phyloP scores from a whole-genome alignment of 116 monocot genomes.

The Cymodocea nodosa region DNA sequence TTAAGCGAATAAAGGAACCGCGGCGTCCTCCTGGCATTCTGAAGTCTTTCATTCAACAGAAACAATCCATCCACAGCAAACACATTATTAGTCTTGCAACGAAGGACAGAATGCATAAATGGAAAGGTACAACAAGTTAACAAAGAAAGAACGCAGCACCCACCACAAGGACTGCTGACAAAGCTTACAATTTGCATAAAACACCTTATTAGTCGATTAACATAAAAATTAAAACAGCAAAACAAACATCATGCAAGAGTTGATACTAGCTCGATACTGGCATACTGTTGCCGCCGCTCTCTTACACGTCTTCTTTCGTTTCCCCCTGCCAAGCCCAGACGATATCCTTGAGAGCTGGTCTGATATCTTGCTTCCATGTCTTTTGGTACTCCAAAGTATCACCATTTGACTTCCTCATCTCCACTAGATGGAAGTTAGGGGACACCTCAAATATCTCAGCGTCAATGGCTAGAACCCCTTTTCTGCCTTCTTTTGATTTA shows the following conservation, averaged over 20 bases:
- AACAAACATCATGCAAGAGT: neutral
- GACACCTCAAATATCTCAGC: slow-evolving; percentile 81
- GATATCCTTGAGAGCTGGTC: slow-evolving; percentile 74
- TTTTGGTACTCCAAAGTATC: slow-evolving; percentile 75
- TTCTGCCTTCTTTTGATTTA: slow-evolving; percentile 41
- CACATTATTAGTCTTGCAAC: too few relatives aligned
- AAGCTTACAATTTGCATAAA: too few relatives aligned
- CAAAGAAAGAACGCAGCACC: too few relatives aligned
- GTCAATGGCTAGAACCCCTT: slow-evolving; percentile 48
- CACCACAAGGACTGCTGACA: too few relatives aligned
- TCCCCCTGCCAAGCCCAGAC: slow-evolving; percentile 91
- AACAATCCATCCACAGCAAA: too few relatives aligned
- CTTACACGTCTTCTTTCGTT: neutral
- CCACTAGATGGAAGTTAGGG: slow-evolving; percentile 65
- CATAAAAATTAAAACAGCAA: neutral
- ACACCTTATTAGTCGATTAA: neutral
- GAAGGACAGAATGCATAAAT: too few relatives aligned
- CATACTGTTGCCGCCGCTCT: slow-evolving; percentile 5
- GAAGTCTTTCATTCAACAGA: too few relatives aligned
- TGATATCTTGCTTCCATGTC: slow-evolving; percentile 44
- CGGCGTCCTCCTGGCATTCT: too few relatives aligned
- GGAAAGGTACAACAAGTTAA: too few relatives aligned
- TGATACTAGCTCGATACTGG: neutral
- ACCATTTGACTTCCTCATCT: slow-evolving; percentile 58
- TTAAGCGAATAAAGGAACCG: too few relatives aligned